Base-by-base conservation (phyloP, 352 stramenopile species). In the Phytophthora meadii region DNA sequence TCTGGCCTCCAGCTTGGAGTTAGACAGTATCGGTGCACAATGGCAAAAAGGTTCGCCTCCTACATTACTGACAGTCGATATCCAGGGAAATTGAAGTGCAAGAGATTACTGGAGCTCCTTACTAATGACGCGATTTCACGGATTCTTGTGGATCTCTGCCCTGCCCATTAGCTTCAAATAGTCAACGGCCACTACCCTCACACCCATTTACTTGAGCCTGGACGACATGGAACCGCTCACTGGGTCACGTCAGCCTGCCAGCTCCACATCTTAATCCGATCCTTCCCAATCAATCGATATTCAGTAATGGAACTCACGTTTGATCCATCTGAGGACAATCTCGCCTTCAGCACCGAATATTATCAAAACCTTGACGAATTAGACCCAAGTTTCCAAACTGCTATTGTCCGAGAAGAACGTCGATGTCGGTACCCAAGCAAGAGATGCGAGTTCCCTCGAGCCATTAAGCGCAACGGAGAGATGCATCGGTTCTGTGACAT, bases 401-500 rank as follows among this genome's bases (percentile, higher is more conserved):
- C 50, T 3, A 37, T 61, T 34, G 14, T 65, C 9, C 61, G n/a
- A 40, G 65, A 72, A 45, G 51, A 60, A 30, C 24, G n/a, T 25
- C 65, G 65, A 4, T 82, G 76, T 37, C 47, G 60, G 22, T 81
- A 85, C 36, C 58, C 68, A 15, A 78, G 72, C 52, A 84, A 82
- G 36, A 60, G 58, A 2, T 87, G 78, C 24, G 54, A 67, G 25
- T 61, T 78, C 11, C 62, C 61, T 4, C 76, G 76, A 25, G 73
- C 63, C 0, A 51, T 81, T 41, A 85, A 87, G 37, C 66, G 68
- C 40, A 72, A 75, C 28, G 75, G 75, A 1, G 58, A 78, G 6
- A 70, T 82, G 53, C 80, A 89, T 44, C 61, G 71, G 2, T 74
- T 85, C 30, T 89, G 80, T 36, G 60, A 81, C 17, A 48, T 61